Evolutionary conservation across 164 flowering plant genomes (phyloP).

Genomic region (Annona cherimola): DNA sequence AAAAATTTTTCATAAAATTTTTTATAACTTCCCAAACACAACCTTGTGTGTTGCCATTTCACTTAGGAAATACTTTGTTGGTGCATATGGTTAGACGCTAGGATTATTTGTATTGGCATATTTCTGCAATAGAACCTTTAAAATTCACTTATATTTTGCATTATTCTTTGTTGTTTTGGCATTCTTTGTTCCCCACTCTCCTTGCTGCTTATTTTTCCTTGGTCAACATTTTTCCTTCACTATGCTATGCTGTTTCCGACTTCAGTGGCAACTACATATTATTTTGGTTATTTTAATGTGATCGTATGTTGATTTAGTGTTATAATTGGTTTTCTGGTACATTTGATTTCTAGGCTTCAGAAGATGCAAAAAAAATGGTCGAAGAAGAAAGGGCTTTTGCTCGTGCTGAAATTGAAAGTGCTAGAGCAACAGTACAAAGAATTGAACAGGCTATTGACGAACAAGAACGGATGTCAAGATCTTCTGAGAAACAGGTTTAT

Average conservation of each 20-base stretch:
- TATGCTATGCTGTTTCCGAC: too few relatives aligned
- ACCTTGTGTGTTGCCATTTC: too few relatives aligned
- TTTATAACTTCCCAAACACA: too few relatives aligned
- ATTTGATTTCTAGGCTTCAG: slow-evolving; percentile 63
- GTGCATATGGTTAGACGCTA: too few relatives aligned
- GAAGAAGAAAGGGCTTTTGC: slow-evolving; percentile 96
- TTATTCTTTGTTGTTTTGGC: too few relatives aligned
- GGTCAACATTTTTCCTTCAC: not conserved
- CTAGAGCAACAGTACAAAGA: slow-evolving; percentile 87
- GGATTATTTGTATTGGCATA: too few relatives aligned
- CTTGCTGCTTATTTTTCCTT: not conserved
- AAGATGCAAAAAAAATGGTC: slow-evolving; percentile 81
- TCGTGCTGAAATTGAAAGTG: slow-evolving; percentile 92
- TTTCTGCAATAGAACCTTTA: too few relatives aligned
- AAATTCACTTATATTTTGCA: not conserved
- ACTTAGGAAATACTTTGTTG: too few relatives aligned
- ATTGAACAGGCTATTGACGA: slow-evolving; percentile 88
- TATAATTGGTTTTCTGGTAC: not conserved
- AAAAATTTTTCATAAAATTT: too few relatives aligned
- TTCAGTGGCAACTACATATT: too few relatives aligned
- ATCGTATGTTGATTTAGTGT: too few relatives aligned
- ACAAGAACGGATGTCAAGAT: slow-evolving; percentile 61
- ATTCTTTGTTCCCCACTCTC: not conserved
- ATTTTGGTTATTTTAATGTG: too few relatives aligned
- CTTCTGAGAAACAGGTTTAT: slow-evolving; percentile 76